phyloP scores from a whole-genome alignment of 164 flowering plant genomes.

The Vitis rupestris region DNA sequence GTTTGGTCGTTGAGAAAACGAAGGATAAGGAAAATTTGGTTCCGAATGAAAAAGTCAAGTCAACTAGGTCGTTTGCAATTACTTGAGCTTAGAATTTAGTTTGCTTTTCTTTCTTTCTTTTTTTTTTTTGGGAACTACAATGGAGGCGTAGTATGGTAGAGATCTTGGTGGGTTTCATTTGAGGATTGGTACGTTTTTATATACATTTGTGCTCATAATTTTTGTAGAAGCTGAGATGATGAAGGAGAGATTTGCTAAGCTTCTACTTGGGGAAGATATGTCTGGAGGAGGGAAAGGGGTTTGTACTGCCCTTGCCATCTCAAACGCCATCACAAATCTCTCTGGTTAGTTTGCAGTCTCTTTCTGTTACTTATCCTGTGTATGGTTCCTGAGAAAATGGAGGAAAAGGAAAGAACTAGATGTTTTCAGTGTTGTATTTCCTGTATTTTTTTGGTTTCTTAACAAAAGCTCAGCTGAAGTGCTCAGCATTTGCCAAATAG shows the following conservation, averaged over 20 bases:
- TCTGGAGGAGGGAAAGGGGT: constrained; percentile 84
- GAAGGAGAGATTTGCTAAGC: constrained; percentile 78
- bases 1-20: not conserved
- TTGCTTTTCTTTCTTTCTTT: too few relatives aligned
- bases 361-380: not conserved
- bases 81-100: not conserved
- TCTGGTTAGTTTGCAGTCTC: constrained; percentile 39
- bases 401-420: too few relatives aligned
- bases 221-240: constrained; percentile 59
- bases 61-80: constrained; percentile 4
- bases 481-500: too few relatives aligned
- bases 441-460: too few relatives aligned
- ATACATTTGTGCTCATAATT: not conserved
- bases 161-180: not conserved
- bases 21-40: too few relatives aligned
- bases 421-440: too few relatives aligned
- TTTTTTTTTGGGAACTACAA: too few relatives aligned
- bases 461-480: too few relatives aligned
- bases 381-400: too few relatives aligned
- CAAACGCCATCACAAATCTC: constrained; percentile 72
- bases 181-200: not conserved
- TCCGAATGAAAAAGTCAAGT: too few relatives aligned
- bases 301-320: constrained; percentile 74
- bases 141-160: too few relatives aligned
- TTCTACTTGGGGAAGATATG: constrained; percentile 78